Evolutionary conservation across 2,329 filamentous ascomycete species (phyloP).

Genomic region (Botryotinia calthae): DNA sequence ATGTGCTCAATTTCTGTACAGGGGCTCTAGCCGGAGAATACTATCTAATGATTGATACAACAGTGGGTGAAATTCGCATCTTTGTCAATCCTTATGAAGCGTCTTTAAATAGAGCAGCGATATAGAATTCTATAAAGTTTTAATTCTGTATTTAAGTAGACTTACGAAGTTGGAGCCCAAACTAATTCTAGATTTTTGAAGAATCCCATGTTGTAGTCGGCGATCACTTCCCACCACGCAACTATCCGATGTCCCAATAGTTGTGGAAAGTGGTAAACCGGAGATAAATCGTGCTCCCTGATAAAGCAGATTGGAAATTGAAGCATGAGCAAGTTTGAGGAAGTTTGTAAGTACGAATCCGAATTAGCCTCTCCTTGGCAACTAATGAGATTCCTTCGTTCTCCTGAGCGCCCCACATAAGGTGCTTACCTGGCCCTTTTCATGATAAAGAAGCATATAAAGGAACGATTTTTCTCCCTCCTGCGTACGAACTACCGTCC

Average conservation of each 20-base stretch:
- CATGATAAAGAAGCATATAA: too few relatives aligned
- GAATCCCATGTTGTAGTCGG: neutral
- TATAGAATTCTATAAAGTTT: rapidly evolving
- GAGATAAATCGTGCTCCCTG: neutral
- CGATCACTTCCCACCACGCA: neutral
- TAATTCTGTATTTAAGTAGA: neutral
- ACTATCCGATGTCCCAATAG: too few relatives aligned
- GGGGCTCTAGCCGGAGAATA: neutral
- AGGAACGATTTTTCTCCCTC: rapidly evolving
- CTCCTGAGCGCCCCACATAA: neutral
- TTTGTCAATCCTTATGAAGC: neutral
- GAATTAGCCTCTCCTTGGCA: neutral
- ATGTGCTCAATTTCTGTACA: neutral
- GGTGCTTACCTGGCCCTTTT: neutral
- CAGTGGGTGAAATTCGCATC: neutral
- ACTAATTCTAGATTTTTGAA: neutral
- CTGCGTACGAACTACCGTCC: neutral
- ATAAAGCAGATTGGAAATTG: neutral
- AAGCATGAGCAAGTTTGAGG: neutral
- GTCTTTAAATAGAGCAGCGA: neutral
- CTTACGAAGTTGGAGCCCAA: neutral
- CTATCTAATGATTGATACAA: neutral
- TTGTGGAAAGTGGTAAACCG: neutral
- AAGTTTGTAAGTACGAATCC: neutral
- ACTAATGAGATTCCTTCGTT: neutral